Conservation (phyloP, 108 stramenopile genomes). For the Pseudonitzschia multistriata region DNA sequence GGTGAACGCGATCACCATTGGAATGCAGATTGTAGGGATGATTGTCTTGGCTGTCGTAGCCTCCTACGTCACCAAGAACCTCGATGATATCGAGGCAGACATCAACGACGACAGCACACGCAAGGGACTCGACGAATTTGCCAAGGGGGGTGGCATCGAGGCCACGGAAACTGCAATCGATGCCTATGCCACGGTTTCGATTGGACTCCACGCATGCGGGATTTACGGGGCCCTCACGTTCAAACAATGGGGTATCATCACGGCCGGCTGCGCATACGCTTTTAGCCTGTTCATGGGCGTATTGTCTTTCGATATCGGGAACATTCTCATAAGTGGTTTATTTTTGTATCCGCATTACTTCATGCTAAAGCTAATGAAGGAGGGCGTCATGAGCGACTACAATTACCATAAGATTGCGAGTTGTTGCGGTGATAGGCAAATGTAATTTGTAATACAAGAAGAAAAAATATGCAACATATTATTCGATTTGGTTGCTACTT, state of each 20-base stretch:
- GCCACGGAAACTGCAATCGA: not conserved
- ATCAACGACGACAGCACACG: not conserved
- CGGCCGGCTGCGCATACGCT: not conserved
- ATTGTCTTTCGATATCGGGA: not conserved
- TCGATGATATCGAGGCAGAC: not conserved
- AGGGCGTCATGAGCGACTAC: conserved; percentile 37
- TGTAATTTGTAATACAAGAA: conserved; percentile 1
- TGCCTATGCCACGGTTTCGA: not conserved
- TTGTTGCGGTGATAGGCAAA: conserved; percentile 2
- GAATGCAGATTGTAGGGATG: not conserved
- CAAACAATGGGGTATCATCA: conserved; percentile 24
- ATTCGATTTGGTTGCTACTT: too few relatives aligned
- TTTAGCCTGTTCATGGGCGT: not conserved
- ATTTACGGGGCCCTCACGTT: conserved; percentile 33
- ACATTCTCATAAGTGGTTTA: conserved; percentile 8
- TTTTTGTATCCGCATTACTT: conserved; percentile 43
- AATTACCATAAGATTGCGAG: conserved; percentile 36
- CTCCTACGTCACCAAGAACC: not conserved
- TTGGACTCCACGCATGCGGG: conserved; percentile 1
- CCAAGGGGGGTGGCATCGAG: not conserved
- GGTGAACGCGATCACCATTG: conserved; percentile 34
- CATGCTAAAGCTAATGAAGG: conserved; percentile 28
- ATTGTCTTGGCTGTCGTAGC: not conserved
- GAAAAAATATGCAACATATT: too few relatives aligned
- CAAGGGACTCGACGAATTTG: not conserved